A percentile compares a stretch with the other conserved stretches of the same genome.
Conservation (phyloP, 108 stramenopile genomes). For the Nitzschia inconspicua region DNA sequence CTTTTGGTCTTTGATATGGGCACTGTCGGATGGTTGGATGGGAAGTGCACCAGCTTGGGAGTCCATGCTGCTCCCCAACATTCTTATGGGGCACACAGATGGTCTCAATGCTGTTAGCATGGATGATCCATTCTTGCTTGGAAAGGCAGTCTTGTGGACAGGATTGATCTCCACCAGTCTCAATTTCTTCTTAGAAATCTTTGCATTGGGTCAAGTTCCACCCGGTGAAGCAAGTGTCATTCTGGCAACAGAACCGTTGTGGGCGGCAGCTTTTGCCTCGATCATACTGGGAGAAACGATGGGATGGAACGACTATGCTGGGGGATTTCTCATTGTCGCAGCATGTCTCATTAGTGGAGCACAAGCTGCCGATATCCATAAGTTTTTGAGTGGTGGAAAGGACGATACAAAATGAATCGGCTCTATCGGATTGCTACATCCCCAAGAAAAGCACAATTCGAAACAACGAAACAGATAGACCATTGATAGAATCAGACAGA, state of each 20-base stretch:
- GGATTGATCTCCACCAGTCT: conserved; percentile 58
- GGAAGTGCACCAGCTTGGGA: not conserved
- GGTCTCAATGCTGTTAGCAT: too few relatives aligned
- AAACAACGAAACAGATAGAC: too few relatives aligned
- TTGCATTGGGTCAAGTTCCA: conserved; percentile 48
- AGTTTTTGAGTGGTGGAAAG: too few relatives aligned
- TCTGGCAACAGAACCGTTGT: conserved; percentile 71
- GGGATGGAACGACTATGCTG: conserved; percentile 38
- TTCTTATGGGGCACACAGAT: too few relatives aligned
- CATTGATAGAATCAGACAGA: too few relatives aligned
- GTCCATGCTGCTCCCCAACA: conserved; percentile 35
- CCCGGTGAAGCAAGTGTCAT: conserved; percentile 64
- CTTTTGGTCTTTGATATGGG: conserved; percentile 46
- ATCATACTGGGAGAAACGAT: conserved; percentile 38
- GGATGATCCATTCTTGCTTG: conserved; percentile 38
- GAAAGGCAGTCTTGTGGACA: conserved; percentile 52
- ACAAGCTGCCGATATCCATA: too few relatives aligned
- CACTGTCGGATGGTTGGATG: conserved; percentile 32
- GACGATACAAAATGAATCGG: too few relatives aligned
- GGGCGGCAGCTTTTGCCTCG: conserved; percentile 64
- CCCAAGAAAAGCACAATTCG: too few relatives aligned
- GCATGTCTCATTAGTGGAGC: too few relatives aligned
- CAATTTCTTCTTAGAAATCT: conserved; percentile 53
- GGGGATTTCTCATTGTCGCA: conserved; percentile 48
- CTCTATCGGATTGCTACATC: too few relatives aligned